A percentile compares a stretch with the other conserved stretches of the same genome.
phyloP scores from a whole-genome alignment of 148 eudicot genomes.

The Pharnaceum exiguum region DNA sequence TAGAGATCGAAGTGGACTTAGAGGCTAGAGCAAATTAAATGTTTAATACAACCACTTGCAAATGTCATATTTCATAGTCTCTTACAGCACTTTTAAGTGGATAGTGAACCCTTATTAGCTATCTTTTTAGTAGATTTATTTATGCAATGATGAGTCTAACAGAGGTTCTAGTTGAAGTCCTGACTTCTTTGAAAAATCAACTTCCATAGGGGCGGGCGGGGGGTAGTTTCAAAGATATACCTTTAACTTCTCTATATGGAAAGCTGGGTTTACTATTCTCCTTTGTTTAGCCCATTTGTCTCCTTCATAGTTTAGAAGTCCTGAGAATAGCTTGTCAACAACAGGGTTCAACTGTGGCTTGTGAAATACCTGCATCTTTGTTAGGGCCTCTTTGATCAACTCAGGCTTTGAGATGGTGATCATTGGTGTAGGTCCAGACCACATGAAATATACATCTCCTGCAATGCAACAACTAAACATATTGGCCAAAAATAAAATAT shows the following conservation, averaged over 20 bases:
- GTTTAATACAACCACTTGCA: too few species aligned
- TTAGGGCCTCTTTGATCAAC: background rate
- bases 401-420: background rate
- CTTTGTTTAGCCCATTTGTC: constrained; percentile 15
- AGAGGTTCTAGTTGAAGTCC: background rate
- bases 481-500: background rate
- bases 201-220: background rate
- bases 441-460: background rate
- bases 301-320: background rate
- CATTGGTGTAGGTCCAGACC: background rate
- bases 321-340: background rate
- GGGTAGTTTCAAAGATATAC: background rate
- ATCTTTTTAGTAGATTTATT: too few species aligned
- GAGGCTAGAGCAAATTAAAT: too few species aligned
- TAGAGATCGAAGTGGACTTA: too few species aligned
- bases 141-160: too few species aligned
- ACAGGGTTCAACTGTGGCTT: background rate
- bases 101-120: too few species aligned
- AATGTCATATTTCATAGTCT: too few species aligned
- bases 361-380: background rate
- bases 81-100: too few species aligned
- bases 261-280: constrained; percentile 14
- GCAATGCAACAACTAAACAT: background rate
- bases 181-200: background rate
- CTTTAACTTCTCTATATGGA: constrained; percentile 12